These are phyloP conservation scores for Lasiodiplodia sp. DNA, from an alignment of 2,329 filamentous ascomycete species.

Conservation along the genomic window DNA sequence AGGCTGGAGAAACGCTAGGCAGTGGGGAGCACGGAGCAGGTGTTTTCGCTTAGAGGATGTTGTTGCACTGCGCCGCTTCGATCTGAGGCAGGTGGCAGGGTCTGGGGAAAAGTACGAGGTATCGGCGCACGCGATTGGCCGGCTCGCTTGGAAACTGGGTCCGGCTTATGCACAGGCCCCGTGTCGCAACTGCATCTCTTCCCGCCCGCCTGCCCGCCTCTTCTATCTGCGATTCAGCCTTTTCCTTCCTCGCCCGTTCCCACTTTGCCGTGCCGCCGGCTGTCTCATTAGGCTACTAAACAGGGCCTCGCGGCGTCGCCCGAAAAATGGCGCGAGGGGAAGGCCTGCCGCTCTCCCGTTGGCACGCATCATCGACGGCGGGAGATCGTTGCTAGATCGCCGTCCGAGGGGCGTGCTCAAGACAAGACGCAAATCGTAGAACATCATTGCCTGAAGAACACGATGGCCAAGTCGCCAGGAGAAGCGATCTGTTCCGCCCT, in stretches of 20 bases:
- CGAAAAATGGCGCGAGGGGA: too few species aligned
- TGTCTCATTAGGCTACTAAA: background rate
- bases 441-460: background rate
- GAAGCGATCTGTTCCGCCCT: background rate
- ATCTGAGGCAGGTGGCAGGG: background rate
- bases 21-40: background rate
- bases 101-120: constrained; percentile 9
- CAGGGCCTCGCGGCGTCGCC: background rate
- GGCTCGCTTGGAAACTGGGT: background rate
- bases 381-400: constrained; percentile 22
- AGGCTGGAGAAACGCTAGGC: too few species aligned
- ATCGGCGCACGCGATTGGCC: background rate
- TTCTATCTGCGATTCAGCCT: constrained; percentile 24
- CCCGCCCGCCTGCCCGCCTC: background rate
- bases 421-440: constrained; percentile 9
- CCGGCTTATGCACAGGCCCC: background rate
- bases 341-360: background rate
- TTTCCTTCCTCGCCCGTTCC: background rate
- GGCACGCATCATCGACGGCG: background rate
- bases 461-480: background rate
- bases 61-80: constrained; percentile 4
- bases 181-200: background rate
- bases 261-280: constrained; percentile 7
- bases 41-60: background rate
- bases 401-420: background rate